phyloP scores from a whole-genome alignment of 495 filamentous ascomycete genomes.

The Lophium mytilinum region DNA sequence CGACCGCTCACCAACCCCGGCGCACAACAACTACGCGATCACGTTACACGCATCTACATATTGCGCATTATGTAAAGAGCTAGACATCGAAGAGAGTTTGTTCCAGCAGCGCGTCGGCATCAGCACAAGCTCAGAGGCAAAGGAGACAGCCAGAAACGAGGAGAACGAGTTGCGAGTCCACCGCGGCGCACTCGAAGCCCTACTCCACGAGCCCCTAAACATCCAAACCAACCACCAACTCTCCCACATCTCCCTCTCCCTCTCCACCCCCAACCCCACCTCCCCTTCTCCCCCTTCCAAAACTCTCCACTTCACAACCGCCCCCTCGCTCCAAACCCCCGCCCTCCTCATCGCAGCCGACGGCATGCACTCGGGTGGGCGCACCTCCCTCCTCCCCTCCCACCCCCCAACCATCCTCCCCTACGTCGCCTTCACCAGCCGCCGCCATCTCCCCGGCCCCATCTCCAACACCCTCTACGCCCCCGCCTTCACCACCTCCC shows the following conservation, averaged over 20 bases:
- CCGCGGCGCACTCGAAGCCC: no score
- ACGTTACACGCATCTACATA: slow-evolving; percentile 33
- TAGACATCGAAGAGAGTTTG: slow-evolving; percentile 28
- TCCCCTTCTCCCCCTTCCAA: no score
- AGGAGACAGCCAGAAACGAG: no score
- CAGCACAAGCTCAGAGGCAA: slow-evolving; percentile 5
- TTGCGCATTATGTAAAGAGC: slow-evolving; percentile 28
- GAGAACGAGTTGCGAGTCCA: no score
- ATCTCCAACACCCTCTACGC: slow-evolving; percentile 18
- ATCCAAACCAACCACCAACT: no score
- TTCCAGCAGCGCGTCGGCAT: slow-evolving; percentile 28
- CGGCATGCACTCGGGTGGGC: slow-evolving; percentile 33
- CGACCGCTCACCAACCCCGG: slow-evolving; percentile 22
- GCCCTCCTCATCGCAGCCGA: slow-evolving; percentile 31
- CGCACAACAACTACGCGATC: slow-evolving; percentile 32
- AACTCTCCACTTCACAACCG: slow-evolving; percentile 15
- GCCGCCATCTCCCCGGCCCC: slow-evolving; percentile 21
- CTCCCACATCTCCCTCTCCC: not conserved
- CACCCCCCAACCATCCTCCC: slow-evolving; percentile 30
- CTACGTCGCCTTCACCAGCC: slow-evolving; percentile 37
- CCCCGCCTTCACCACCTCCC: slow-evolving; percentile 11
- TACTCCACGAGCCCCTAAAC: no score
- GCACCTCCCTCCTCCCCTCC: slow-evolving; percentile 25
- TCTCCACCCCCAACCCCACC: slow-evolving; percentile 10
- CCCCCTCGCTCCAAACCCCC: slow-evolving; percentile 10